Percentiles rank a stretch among this genome's conserved stretches.
Evolutionary conservation across 306 rosid genomes (phyloP).

Genomic region (Urtica urens): DNA sequence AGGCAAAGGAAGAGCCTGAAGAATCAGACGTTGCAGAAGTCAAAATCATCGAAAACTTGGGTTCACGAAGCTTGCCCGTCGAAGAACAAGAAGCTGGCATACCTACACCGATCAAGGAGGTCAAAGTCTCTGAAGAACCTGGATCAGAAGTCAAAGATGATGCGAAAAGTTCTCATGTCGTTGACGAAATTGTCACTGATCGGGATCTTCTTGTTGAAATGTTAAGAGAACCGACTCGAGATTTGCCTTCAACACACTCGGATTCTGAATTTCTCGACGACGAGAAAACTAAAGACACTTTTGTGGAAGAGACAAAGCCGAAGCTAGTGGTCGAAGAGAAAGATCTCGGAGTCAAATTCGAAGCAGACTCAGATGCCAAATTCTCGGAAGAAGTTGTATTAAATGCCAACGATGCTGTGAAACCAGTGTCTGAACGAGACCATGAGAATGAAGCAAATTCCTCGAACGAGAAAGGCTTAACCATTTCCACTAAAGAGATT

Average conservation of each 20-base stretch:
- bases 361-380: no score
- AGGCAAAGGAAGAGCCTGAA: constrained; percentile 13
- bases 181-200: not conserved
- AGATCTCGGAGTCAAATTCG: no score
- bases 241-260: not conserved
- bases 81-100: not conserved
- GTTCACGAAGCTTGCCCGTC: not conserved
- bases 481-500: no score
- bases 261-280: no score
- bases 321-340: no score
- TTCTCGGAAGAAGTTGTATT: constrained; percentile 1
- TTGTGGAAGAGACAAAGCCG: no score
- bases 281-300: constrained; percentile 7
- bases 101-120: not conserved
- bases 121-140: constrained; percentile 3
- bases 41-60: not conserved
- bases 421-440: not conserved
- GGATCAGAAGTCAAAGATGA: constrained; percentile 16
- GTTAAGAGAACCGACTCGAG: not conserved
- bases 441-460: constrained; percentile 1
- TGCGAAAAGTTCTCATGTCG: no score
- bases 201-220: not conserved
- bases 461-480: no score
- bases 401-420: constrained; percentile 1
- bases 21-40: constrained; percentile 4